Percentiles rank a stretch among this genome's conserved stretches.
Conservation (phyloP, 805 yeast genomes). For the Wickerhamiella dianesei region DNA sequence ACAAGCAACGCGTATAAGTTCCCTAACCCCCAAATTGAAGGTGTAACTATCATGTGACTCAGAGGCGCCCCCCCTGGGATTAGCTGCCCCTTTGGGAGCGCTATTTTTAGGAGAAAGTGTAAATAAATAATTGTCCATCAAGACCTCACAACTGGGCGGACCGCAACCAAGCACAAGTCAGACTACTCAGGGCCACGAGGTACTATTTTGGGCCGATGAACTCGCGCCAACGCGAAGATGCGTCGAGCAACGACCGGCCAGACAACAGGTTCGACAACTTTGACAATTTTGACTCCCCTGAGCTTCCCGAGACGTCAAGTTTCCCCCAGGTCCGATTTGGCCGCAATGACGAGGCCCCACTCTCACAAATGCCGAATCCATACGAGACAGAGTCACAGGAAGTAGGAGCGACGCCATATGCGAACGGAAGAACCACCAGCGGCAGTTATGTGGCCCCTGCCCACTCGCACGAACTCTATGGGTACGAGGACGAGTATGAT, state of each 20-base stretch:
- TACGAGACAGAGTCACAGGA: not conserved
- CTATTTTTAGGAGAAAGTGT: not conserved
- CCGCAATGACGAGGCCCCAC: not conserved
- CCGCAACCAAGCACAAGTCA: no score
- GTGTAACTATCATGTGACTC: no score
- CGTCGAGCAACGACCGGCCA: no score
- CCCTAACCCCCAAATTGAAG: no score
- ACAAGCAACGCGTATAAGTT: no score
- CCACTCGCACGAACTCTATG: not conserved
- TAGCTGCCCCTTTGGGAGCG: no score
- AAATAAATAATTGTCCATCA: no score
- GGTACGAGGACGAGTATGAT: not conserved
- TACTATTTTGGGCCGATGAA: no score
- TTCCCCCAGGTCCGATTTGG: not conserved
- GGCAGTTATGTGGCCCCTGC: not conserved
- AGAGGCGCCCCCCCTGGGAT: not conserved
- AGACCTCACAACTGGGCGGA: no score
- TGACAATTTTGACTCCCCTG: not conserved
- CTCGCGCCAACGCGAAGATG: not conserved
- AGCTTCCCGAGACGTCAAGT: not conserved
- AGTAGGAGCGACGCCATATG: not conserved
- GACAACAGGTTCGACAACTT: no score
- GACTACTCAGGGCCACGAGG: no score
- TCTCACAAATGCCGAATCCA: not conserved
- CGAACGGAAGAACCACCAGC: not conserved